phyloP scores from a whole-genome alignment of 75 land plant genomes.

The Pinus albicaulis region DNA sequence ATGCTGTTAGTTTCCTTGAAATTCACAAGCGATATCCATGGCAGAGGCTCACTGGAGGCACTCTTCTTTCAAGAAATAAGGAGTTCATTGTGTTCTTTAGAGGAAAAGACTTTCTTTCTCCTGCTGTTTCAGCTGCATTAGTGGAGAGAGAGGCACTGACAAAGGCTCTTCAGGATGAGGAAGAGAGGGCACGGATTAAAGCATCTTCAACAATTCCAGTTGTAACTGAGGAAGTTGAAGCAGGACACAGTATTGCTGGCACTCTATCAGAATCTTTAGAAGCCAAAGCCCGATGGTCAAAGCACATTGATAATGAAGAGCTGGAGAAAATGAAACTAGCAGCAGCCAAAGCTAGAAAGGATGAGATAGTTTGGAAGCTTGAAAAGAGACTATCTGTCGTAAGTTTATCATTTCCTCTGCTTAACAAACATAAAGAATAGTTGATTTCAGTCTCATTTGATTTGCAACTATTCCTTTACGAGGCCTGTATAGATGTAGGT shows the following conservation, averaged over 20 bases:
- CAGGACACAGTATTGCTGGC: conserved; percentile 44
- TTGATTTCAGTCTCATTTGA: neutral
- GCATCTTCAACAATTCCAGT: conserved; percentile 33
- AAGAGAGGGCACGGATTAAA: conserved; percentile 61
- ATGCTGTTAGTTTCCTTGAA: neutral
- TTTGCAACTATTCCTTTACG: neutral
- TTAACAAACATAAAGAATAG: neutral
- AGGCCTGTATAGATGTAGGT: neutral
- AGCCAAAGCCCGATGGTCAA: conserved; percentile 75
- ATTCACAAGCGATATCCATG: conserved; percentile 6
- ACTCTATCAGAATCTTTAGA: conserved; percentile 69
- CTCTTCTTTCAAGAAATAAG: conserved; percentile 86
- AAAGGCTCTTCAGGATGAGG: conserved; percentile 80
- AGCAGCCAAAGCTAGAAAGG: conserved; percentile 58
- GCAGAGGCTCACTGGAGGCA: conserved; percentile 92
- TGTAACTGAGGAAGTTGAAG: conserved; percentile 12
- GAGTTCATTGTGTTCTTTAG: conserved; percentile 81
- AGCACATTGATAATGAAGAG: conserved; percentile 44
- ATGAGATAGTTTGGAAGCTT: conserved; percentile 48
- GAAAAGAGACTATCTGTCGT: conserved; percentile 66
- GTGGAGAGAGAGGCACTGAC: conserved; percentile 74
- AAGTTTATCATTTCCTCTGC: conserved; percentile 20
- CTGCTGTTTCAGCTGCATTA: conserved; percentile 63
- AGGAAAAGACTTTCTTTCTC: conserved; percentile 90
- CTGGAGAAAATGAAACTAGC: conserved; percentile 40